These are phyloP conservation scores for Phytophthora citricola DNA, from an alignment of 352 stramenopile species.

Conservation along the genomic window DNA sequence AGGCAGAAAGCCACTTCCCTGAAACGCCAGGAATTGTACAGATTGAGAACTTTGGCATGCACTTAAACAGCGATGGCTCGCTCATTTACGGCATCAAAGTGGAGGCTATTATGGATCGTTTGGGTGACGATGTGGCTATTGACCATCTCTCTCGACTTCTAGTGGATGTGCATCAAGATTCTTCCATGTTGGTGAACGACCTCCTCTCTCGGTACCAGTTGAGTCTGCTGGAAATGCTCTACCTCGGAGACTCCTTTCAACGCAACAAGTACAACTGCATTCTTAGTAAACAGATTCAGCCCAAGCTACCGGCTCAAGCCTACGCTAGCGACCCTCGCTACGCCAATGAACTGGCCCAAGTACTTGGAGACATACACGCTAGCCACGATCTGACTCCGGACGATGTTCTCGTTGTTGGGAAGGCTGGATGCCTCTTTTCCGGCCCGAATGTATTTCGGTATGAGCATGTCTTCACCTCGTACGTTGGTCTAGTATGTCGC, in stretches of 20 bases:
- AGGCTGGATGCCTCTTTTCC: conserved; percentile 93
- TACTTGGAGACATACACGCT: conserved; percentile 93
- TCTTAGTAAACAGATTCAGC: conserved; percentile 96
- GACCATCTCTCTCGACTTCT: conserved; percentile 96
- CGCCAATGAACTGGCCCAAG: conserved; percentile 96
- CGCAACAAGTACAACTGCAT: conserved; percentile 99
- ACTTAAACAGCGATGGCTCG: conserved; percentile 79
- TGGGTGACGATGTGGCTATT: conserved; percentile 96
- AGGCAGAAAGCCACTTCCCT: conserved; percentile 97
- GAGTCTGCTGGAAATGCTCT: conserved; percentile 96
- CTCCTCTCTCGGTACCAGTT: conserved; percentile 96
- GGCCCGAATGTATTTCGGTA: conserved; percentile 96
- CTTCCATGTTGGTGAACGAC: conserved; percentile 95
- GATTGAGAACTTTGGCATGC: conserved; percentile 96
- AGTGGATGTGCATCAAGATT: conserved; percentile 98
- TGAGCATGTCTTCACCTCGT: conserved; percentile 95
- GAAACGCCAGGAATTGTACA: conserved; percentile 95
- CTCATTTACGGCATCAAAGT: conserved; percentile 91
- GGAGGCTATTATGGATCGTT: conserved; percentile 97
- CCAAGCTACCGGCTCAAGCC: conserved; percentile 94
- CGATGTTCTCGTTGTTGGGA: conserved; percentile 96
- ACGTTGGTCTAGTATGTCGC: conserved; percentile 95
- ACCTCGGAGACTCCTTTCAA: conserved; percentile 94
- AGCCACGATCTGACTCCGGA: conserved; percentile 95
- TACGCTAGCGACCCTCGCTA: conserved; percentile 96